Evolutionary conservation across 331 rosid species (phyloP).

Genomic region (Cydonia oblonga): DNA sequence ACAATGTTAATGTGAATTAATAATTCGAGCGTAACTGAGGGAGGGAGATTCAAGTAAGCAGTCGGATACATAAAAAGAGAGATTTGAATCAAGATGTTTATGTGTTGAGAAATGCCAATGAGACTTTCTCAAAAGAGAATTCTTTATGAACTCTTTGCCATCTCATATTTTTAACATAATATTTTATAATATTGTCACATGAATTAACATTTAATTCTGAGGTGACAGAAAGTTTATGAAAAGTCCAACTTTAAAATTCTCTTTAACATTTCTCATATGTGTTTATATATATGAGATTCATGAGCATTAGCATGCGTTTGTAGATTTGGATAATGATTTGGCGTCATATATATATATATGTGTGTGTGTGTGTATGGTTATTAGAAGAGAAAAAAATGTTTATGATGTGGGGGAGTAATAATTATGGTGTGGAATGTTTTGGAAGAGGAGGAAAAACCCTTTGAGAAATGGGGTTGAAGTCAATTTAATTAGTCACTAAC

Average conservation of each 20-base stretch:
- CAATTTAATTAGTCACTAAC: constrained; percentile 21
- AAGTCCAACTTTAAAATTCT: too few species aligned
- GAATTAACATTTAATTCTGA: too few species aligned
- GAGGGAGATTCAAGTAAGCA: too few species aligned
- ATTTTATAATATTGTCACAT: too few species aligned
- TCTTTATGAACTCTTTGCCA: too few species aligned
- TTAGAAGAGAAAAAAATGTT: not conserved
- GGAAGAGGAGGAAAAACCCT: not conserved
- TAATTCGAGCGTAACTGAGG: not conserved
- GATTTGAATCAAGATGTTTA: not conserved
- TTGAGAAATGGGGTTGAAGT: constrained; percentile 18
- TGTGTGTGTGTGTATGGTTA: too few species aligned
- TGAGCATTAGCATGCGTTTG: not conserved
- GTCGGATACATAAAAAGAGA: not conserved
- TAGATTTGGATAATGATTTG: too few species aligned
- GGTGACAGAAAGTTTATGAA: too few species aligned
- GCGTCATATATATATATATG: too few species aligned
- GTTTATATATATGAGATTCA: not conserved
- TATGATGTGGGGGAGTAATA: constrained; percentile 13
- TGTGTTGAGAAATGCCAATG: not conserved
- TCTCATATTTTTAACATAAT: too few species aligned
- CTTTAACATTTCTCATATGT: too few species aligned
- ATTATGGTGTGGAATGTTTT: constrained; percentile 5
- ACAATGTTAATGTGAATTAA: constrained; percentile 10
- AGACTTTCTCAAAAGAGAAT: too few species aligned